Conservation (phyloP, 805 yeast genomes). For the Maudiozyma barnettii region DNA sequence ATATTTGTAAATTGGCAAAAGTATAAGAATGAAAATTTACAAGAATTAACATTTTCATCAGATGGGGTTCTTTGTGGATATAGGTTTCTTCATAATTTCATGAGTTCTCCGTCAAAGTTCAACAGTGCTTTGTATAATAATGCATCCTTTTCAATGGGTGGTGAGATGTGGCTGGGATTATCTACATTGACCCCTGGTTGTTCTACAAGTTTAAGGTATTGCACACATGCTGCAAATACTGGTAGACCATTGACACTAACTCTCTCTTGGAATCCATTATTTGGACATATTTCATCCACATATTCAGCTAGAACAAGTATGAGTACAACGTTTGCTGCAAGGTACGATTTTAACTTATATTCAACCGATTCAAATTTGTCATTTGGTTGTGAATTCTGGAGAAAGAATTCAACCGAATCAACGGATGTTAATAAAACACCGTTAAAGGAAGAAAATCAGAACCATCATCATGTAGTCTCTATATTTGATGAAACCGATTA, state of each 20-base stretch:
- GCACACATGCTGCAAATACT: constrained; percentile 75
- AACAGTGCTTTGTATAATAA: constrained; percentile 42
- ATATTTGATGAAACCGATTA: neutral
- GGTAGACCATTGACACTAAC: constrained; percentile 89
- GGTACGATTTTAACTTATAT: constrained; percentile 81
- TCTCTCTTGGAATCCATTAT: constrained; percentile 73
- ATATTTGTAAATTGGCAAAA: constrained; percentile 65
- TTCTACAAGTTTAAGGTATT: constrained; percentile 74
- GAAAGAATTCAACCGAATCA: neutral
- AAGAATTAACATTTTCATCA: constrained; percentile 72
- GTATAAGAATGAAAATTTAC: constrained; percentile 50
- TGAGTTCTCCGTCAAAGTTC: constrained; percentile 30
- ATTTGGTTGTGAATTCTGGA: constrained; percentile 80
- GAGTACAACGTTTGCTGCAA: constrained; percentile 67
- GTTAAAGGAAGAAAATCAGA: neutral
- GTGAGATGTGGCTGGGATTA: constrained; percentile 84
- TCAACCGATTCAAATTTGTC: constrained; percentile 84
- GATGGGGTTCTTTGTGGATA: constrained; percentile 78
- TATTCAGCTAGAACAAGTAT: constrained; percentile 76
- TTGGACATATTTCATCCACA: constrained; percentile 83
- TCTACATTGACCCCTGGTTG: constrained; percentile 80
- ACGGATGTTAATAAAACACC: neutral
- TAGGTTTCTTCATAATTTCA: constrained; percentile 62
- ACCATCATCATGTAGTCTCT: neutral
- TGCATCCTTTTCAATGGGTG: constrained; percentile 65